Conservation (phyloP, 2,329 filamentous ascomycete genomes). For the Sclerotinia minor region DNA sequence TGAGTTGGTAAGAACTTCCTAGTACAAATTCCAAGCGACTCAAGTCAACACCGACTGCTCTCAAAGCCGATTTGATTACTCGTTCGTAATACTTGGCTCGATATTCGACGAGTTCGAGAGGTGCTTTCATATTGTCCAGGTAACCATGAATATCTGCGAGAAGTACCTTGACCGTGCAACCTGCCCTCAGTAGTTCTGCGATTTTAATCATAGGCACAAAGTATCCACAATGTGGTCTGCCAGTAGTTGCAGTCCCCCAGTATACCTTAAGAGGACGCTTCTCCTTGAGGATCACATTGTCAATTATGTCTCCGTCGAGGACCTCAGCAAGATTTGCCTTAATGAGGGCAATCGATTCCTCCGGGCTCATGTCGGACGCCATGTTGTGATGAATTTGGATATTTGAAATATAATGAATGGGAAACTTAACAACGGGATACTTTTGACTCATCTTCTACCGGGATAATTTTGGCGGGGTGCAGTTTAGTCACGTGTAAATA, state of each 20-base stretch:
- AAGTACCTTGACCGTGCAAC: conserved; percentile 74
- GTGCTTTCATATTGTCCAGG: conserved; percentile 81
- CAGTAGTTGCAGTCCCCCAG: conserved; percentile 68
- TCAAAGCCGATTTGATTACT: conserved; percentile 61
- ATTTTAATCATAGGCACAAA: conserved; percentile 82
- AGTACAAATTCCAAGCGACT: conserved; percentile 80
- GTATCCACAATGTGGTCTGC: conserved; percentile 87
- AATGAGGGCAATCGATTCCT: conserved; percentile 74
- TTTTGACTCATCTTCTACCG: conserved; percentile 9
- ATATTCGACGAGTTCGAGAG: conserved; percentile 80
- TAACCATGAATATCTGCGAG: conserved; percentile 75
- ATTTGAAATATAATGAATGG: not conserved
- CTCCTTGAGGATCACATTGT: conserved; percentile 67
- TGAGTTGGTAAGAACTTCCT: conserved; percentile 80
- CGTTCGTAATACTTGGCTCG: conserved; percentile 80
- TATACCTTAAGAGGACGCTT: conserved; percentile 76
- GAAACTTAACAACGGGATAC: not conserved
- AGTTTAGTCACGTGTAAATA: rapidly evolving
- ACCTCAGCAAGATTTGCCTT: conserved; percentile 78
- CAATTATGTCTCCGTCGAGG: conserved; percentile 81
- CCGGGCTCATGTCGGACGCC: conserved; percentile 42
- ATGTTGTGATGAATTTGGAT: conserved; percentile 29
- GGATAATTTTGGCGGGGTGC: conserved; percentile 9
- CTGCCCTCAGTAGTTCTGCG: conserved; percentile 80
- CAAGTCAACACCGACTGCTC: conserved; percentile 66